Conservation (phyloP, 2,329 filamentous ascomycete genomes). For the Sclerotinia sclerotiorum region DNA sequence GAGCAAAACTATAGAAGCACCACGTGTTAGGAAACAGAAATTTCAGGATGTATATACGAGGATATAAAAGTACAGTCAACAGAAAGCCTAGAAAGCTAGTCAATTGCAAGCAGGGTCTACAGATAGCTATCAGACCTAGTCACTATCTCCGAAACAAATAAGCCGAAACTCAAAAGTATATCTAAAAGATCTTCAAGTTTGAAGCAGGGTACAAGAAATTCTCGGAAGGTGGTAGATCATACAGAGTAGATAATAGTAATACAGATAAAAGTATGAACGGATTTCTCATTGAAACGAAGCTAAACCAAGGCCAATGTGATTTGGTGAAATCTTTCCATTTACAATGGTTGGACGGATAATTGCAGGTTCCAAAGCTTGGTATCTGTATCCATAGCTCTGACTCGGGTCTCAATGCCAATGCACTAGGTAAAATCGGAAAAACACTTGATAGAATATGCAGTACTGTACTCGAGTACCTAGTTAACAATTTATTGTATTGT, state of each 20-base stretch:
- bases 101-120: not conserved
- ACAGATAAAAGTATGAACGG: too few relatives aligned
- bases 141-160: not conserved
- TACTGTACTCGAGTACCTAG: too few relatives aligned
- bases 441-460: too few relatives aligned
- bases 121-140: not conserved
- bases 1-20: not conserved
- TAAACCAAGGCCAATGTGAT: too few relatives aligned
- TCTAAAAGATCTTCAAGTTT: not conserved
- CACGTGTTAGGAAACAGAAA: too few relatives aligned
- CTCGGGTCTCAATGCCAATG: constrained; percentile 10
- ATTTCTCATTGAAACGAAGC: too few relatives aligned
- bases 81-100: not conserved
- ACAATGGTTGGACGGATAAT: not conserved
- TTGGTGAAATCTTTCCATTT: too few relatives aligned
- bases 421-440: not conserved
- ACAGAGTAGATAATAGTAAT: too few relatives aligned
- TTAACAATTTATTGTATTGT: too few relatives aligned
- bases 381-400: not conserved
- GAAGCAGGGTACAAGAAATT: not conserved
- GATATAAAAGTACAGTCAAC: not conserved
- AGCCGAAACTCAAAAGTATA: not conserved
- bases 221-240: too few relatives aligned
- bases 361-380: not conserved
- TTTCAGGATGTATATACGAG: not conserved